A percentile compares a stretch with the other conserved stretches of the same genome.
Conservation (phyloP, 2,329 filamentous ascomycete genomes). For the Talaromyces piceae region DNA sequence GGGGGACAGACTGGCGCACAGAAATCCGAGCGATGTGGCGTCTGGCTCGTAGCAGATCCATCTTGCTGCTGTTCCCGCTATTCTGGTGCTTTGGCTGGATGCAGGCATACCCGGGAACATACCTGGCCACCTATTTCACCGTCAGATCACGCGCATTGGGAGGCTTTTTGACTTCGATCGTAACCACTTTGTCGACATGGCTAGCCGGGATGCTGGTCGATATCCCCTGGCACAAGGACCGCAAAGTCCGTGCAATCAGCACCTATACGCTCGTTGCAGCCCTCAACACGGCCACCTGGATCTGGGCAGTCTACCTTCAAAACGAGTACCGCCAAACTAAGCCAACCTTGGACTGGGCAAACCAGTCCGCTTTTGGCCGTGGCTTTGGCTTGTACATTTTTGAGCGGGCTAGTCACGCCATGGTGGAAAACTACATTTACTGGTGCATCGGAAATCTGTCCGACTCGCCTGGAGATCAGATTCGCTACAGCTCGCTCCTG, state of each 20-base stretch:
- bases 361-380: conserved; percentile 34
- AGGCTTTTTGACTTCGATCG: conserved; percentile 37
- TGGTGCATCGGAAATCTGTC: conserved; percentile 43
- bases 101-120: conserved; percentile 49
- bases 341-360: conserved; percentile 39
- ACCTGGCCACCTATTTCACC: conserved; percentile 47
- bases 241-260: conserved; percentile 33
- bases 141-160: conserved; percentile 43
- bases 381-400: conserved; percentile 40
- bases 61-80: conserved; percentile 44
- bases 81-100: conserved; percentile 39
- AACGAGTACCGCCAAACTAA: conserved; percentile 39
- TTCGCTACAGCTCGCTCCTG: conserved; percentile 40
- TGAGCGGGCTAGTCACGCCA: conserved; percentile 31
- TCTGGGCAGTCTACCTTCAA: conserved; percentile 43
- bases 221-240: conserved; percentile 31
- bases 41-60: conserved; percentile 38
- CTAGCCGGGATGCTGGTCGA: conserved; percentile 28
- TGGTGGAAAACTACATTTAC: conserved; percentile 42
- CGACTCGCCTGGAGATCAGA: conserved; percentile 38
- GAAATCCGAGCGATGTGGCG: conserved; percentile 33
- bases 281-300: conserved; percentile 41
- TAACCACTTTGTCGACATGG: conserved; percentile 36
- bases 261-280: conserved; percentile 36
- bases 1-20: conserved; percentile 22